phyloP scores from a whole-genome alignment of 78 protist genomes.

The Dictyostelium brefeldianum region DNA sequence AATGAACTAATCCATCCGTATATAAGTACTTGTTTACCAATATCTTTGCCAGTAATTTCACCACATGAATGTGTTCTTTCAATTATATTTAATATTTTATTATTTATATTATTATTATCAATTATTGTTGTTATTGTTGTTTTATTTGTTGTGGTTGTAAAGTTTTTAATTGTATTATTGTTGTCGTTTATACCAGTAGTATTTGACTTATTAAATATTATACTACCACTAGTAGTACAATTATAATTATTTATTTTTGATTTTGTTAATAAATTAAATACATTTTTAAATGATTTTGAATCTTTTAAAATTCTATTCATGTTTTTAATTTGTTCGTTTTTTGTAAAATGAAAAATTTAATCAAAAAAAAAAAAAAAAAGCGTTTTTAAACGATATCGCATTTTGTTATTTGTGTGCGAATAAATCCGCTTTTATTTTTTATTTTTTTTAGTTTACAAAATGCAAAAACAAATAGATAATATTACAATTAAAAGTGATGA shows the following conservation, averaged over 20 bases:
- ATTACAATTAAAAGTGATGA: too few species aligned
- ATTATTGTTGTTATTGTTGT: background rate
- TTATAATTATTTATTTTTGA: background rate
- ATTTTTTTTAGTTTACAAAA: too few species aligned
- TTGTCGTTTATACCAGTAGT: too few species aligned
- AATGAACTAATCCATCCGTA: conserved; percentile 69
- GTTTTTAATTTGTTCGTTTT: background rate
- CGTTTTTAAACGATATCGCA: too few species aligned
- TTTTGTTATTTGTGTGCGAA: too few species aligned
- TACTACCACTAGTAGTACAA: background rate
- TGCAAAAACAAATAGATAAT: too few species aligned
- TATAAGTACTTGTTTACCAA: conserved; percentile 22
- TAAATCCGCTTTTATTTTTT: too few species aligned
- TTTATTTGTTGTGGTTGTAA: background rate
- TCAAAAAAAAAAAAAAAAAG: too few species aligned
- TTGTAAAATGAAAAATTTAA: too few species aligned
- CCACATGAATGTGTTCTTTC: conserved; percentile 72
- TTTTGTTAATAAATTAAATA: background rate
- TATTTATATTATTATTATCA: background rate
- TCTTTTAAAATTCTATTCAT: conserved; percentile 3
- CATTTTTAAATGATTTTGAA: background rate
- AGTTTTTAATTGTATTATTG: too few species aligned
- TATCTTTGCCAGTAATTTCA: conserved; percentile 27
- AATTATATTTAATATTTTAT: conserved; percentile 24
- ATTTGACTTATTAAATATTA: too few species aligned